Evolutionary conservation across 495 filamentous ascomycete genomes (phyloP).

Genomic region (Penicillium atrosanguineum): DNA sequence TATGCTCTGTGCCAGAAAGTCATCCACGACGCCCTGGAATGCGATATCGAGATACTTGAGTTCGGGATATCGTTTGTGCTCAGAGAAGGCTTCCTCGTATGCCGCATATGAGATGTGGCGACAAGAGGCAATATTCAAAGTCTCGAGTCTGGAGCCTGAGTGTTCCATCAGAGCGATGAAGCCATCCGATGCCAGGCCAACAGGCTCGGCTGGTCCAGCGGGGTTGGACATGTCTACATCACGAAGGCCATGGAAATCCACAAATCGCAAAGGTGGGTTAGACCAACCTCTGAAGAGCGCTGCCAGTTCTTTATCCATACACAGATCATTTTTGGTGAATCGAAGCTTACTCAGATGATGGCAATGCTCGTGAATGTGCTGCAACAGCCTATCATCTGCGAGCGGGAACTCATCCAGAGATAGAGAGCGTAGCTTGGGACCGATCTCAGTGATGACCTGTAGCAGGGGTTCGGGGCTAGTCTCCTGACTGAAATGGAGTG

Average conservation of each 20-base stretch:
- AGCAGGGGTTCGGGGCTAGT: constrained; percentile 57
- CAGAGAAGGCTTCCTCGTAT: constrained; percentile 68
- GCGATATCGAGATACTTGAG: constrained; percentile 71
- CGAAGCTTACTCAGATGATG: constrained; percentile 68
- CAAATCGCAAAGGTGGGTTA: constrained; percentile 63
- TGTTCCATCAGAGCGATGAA: constrained; percentile 83
- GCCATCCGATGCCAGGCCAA: constrained; percentile 70
- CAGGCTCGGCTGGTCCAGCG: constrained; percentile 50
- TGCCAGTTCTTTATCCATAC: constrained; percentile 68
- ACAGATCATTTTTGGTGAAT: constrained; percentile 68
- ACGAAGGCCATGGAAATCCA: constrained; percentile 72
- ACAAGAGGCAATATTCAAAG: constrained; percentile 73
- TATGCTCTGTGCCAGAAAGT: constrained; percentile 68
- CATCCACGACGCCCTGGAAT: constrained; percentile 73
- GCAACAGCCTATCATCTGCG: constrained; percentile 60
- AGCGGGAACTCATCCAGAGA: constrained; percentile 61
- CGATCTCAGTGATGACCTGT: constrained; percentile 56
- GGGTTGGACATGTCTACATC: constrained; percentile 69
- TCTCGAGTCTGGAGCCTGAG: constrained; percentile 60
- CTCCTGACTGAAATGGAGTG: constrained; percentile 58
- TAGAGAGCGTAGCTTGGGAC: constrained; percentile 63
- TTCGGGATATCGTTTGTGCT: constrained; percentile 57
- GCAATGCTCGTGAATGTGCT: constrained; percentile 65
- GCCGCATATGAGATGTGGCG: constrained; percentile 68
- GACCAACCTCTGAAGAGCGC: constrained; percentile 72